These are phyloP conservation scores for Erigeron canadensis DNA, from an alignment of 129 eudicot genomes.

Conservation along the genomic window DNA sequence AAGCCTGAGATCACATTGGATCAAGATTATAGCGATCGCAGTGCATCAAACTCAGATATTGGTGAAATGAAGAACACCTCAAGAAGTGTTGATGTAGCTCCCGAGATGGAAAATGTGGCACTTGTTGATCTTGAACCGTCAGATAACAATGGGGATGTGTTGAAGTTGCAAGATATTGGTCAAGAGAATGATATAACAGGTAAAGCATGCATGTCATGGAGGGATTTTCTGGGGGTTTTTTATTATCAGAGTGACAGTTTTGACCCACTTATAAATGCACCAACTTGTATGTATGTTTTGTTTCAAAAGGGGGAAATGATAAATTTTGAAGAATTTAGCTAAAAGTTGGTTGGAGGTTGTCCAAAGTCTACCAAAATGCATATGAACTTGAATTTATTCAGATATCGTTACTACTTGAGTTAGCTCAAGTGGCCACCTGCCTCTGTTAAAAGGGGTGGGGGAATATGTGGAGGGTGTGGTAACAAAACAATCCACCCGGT, in stretches of 20 bases:
- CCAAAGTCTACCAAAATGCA: background rate
- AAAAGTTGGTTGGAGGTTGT: background rate
- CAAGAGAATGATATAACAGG: slow-evolving; percentile 24
- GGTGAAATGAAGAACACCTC: slow-evolving; percentile 25
- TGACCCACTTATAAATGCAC: background rate
- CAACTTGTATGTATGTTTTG: background rate
- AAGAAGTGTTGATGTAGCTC: slow-evolving; percentile 22
- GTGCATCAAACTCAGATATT: slow-evolving; percentile 19
- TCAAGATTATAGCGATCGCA: slow-evolving; percentile 20
- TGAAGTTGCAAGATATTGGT: slow-evolving; percentile 21
- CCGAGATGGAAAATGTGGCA: slow-evolving; percentile 21
- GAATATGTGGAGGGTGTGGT: too few relatives aligned
- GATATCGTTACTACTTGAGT: too few relatives aligned
- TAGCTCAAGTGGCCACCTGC: too few relatives aligned
- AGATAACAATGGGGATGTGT: slow-evolving; percentile 14
- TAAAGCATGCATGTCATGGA: slow-evolving; percentile 11
- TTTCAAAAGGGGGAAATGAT: background rate
- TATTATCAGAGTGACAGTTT: background rate
- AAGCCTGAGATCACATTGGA: slow-evolving; percentile 29
- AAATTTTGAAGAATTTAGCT: background rate
- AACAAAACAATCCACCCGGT: too few relatives aligned
- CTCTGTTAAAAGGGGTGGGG: too few relatives aligned
- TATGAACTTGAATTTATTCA: background rate
- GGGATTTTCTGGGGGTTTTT: slow-evolving; percentile 3
- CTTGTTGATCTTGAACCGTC: background rate